phyloP scores from a whole-genome alignment of 148 eudicot genomes.

The Polygonum maritimum region DNA sequence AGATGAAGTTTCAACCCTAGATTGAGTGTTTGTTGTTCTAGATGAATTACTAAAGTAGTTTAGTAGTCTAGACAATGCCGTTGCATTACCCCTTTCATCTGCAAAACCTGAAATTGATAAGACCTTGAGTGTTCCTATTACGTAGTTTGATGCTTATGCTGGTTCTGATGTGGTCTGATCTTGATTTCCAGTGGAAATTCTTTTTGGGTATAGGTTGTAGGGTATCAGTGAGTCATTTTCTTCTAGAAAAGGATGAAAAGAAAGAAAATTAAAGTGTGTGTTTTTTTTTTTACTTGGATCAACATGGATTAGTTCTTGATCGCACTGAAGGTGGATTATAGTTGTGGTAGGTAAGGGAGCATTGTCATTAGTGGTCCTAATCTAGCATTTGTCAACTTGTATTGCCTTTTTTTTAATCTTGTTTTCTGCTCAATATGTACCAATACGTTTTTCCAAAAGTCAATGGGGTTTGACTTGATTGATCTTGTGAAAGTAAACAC shows the following conservation, averaged over 20 bases:
- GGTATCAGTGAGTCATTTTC: neutral
- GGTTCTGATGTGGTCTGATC: neutral
- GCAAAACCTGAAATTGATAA: neutral
- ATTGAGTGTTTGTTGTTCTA: neutral
- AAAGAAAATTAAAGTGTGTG: neutral
- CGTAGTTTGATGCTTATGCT: neutral
- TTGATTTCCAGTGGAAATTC: neutral
- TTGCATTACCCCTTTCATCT: neutral
- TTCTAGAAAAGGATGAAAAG: slow-evolving; percentile 5
- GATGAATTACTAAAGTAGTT: neutral
- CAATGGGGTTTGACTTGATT: slow-evolving; percentile 4
- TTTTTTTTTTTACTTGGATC: neutral
- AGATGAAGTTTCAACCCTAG: neutral
- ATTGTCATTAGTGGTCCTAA: slow-evolving; percentile 8
- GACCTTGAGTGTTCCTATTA: neutral
- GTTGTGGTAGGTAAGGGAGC: slow-evolving; percentile 5
- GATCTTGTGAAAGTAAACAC: neutral
- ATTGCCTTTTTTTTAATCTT: neutral
- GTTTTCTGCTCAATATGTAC: neutral
- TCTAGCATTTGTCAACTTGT: neutral
- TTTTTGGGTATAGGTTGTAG: neutral
- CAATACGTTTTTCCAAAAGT: neutral
- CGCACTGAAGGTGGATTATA: slow-evolving; percentile 5
- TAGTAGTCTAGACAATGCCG: neutral
- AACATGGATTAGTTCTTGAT: slow-evolving; percentile 1